Conservation (phyloP, 805 yeast genomes). For the Lipomyces oligophaga region DNA sequence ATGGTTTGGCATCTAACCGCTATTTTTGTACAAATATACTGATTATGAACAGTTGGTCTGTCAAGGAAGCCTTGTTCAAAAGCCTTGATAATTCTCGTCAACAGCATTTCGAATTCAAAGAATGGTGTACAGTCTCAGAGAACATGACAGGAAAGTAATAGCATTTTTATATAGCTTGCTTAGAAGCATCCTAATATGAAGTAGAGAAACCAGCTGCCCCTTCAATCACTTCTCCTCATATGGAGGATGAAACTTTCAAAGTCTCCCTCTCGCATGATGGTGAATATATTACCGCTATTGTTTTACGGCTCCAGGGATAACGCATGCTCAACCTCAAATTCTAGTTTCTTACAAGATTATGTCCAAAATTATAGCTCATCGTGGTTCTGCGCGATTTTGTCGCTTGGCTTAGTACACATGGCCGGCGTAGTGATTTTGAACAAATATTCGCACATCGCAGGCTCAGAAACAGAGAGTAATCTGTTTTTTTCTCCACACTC, state of each 20-base stretch:
- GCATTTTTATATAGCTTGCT: neutral
- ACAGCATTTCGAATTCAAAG: slow-evolving; percentile 16
- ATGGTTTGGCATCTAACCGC: slow-evolving; percentile 9
- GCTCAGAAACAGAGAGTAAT: slow-evolving; percentile 71
- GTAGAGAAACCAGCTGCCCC: neutral
- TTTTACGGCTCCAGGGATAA: slow-evolving; percentile 7
- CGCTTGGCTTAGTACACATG: slow-evolving; percentile 30
- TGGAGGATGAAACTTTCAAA: slow-evolving; percentile 11
- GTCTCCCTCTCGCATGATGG: slow-evolving; percentile 25
- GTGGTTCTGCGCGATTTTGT: slow-evolving; percentile 4
- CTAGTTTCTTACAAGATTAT: neutral
- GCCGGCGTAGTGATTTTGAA: slow-evolving; percentile 42
- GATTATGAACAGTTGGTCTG: slow-evolving; percentile 22
- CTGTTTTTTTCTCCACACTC: slow-evolving; percentile 61
- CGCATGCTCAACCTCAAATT: neutral
- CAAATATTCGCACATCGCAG: slow-evolving; percentile 79
- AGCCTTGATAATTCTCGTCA: slow-evolving; percentile 19
- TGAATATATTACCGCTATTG: slow-evolving; percentile 23
- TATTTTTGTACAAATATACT: neutral
- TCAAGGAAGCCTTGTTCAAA: slow-evolving; percentile 28
- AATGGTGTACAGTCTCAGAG: slow-evolving; percentile 27
- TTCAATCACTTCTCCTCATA: too few species aligned
- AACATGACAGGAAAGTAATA: slow-evolving; percentile 2
- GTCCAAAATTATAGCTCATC: slow-evolving; percentile 28
- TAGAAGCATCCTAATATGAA: neutral